Percentiles rank a stretch among this genome's conserved stretches.
These are phyloP conservation scores for Cyberlindnera japonica DNA, from an alignment of 805 yeast species.

Conservation along the genomic window DNA sequence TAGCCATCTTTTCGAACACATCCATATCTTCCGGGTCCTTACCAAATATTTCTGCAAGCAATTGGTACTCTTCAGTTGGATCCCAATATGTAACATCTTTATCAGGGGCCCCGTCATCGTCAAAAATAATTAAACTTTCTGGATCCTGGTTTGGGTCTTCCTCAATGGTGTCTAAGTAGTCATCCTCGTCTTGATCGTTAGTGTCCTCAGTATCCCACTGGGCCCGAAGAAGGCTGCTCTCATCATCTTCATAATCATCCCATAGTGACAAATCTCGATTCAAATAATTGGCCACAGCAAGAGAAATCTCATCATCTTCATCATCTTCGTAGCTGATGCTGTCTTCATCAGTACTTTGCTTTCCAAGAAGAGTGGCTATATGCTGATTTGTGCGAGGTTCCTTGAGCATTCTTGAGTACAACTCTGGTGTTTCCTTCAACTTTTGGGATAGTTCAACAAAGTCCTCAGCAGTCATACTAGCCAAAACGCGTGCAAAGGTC, in stretches of 20 bases:
- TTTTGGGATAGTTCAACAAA: constrained; percentile 16
- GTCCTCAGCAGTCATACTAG: constrained; percentile 15
- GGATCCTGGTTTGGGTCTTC: constrained; percentile 5
- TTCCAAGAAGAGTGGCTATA: neutral
- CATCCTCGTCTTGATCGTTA: constrained; percentile 1
- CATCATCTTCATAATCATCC: neutral
- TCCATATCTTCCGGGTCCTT: constrained; percentile 12
- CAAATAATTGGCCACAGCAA: constrained; percentile 3
- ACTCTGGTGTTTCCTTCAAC: constrained; percentile 3
- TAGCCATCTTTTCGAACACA: constrained; percentile 14
- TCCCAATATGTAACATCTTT: constrained; percentile 7
- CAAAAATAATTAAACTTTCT: constrained; percentile 6
- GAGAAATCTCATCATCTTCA: neutral
- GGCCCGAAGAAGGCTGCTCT: neutral
- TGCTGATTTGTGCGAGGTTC: constrained; percentile 6
- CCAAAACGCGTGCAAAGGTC: constrained; percentile 16
- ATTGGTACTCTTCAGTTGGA: constrained; percentile 11
- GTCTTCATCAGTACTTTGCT: neutral
- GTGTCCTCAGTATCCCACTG: neutral
- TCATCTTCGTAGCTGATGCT: constrained; percentile 2
- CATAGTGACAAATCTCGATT: neutral
- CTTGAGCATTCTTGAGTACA: constrained; percentile 4
- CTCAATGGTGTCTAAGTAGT: neutral
- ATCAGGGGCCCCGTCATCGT: constrained; percentile 7
- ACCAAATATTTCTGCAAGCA: constrained; percentile 5